Base-by-base conservation (phyloP, 257 asterid species). In the Asclepias syriaca region DNA sequence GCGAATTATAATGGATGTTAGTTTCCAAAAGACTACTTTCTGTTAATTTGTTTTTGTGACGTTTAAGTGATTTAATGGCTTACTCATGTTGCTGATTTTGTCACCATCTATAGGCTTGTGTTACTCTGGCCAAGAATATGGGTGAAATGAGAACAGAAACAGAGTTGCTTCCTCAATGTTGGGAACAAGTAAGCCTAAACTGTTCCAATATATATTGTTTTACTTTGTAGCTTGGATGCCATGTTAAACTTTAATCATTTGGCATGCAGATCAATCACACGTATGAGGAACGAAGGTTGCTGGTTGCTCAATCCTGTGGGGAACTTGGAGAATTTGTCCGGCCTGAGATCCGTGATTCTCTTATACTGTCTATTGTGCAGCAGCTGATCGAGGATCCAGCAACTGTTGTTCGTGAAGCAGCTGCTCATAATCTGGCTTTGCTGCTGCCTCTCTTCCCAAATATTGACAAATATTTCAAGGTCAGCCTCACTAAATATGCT, bases 401-500 rank as follows among this genome's bases (percentile, higher is more conserved):
- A 77, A 87, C 87, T 53, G 97, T 92, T 79, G 98, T 95, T 79
- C 89, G 99, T 78, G 98, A 95, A 87, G 96, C 99, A 75, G 91
- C 99, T 68, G 94, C 98, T 71, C 91, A 87, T 83, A 95, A 95
- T 76, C 90, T 95, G 84, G 97, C 99, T 71, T 83, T 95, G 91
- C 85, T 95, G 92, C 88, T 92, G 81, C 92, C 88, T 13, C 96
- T 92, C 90, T 90, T 95, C 88, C 99, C 97, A 81, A 95, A 89
- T 79, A 80, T 84, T 66, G 98, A 92, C 83, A 95, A 95, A 95
- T 92, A 95, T 95, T 86, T 90, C 97, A 95, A 95, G 99, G 99
- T 95, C 98, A 95, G 97, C 98, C 93, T 88, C 99, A 90, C 99
- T 95, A 90, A 81, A 92, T 86, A 87, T 88, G 98, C 95, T 92